Percentiles rank a stretch among this genome's conserved stretches.
Evolutionary conservation across 176 grass and related monocot genomes (phyloP).

Genomic region (Ananas comosus): DNA sequence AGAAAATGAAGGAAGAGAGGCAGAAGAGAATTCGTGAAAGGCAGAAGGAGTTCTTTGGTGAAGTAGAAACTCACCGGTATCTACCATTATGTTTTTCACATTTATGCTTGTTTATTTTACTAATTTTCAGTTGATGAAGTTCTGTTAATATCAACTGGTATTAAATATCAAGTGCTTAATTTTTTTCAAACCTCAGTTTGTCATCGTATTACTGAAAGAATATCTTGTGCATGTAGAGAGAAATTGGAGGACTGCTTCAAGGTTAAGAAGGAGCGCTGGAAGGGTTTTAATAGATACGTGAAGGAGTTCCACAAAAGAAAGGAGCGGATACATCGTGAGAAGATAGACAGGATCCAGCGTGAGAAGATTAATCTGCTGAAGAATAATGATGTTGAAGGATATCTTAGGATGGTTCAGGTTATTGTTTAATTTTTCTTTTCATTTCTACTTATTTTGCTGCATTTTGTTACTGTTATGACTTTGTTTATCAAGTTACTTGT

Average conservation of each 20-base stretch:
- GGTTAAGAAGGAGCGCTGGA: constrained; percentile 75
- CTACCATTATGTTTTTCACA: constrained; percentile 5
- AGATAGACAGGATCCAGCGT: constrained; percentile 86
- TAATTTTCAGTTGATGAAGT: background rate
- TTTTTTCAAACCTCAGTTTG: background rate
- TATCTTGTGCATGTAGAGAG: constrained; percentile 42
- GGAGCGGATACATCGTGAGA: constrained; percentile 85
- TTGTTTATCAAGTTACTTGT: constrained; percentile 9
- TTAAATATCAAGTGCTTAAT: no score
- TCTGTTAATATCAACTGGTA: no score
- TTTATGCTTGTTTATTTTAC: constrained; percentile 11
- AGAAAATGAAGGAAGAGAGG: constrained; percentile 99
- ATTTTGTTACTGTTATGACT: background rate
- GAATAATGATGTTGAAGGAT: constrained; percentile 99
- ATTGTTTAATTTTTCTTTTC: constrained; percentile 22
- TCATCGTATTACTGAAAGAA: background rate
- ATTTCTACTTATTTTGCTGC: constrained; percentile 16
- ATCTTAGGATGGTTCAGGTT: constrained; percentile 97
- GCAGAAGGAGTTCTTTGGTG: constrained; percentile 96
- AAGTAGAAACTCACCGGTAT: constrained; percentile 90
- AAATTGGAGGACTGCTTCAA: constrained; percentile 90
- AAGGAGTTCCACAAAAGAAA: constrained; percentile 99
- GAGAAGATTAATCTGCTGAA: constrained; percentile 99
- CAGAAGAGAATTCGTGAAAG: constrained; percentile 94
- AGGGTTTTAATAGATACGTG: constrained; percentile 75